These are phyloP conservation scores for Infundibulicybe gibba DNA, from an alignment of 768 basidiomycete species.

Conservation along the genomic window DNA sequence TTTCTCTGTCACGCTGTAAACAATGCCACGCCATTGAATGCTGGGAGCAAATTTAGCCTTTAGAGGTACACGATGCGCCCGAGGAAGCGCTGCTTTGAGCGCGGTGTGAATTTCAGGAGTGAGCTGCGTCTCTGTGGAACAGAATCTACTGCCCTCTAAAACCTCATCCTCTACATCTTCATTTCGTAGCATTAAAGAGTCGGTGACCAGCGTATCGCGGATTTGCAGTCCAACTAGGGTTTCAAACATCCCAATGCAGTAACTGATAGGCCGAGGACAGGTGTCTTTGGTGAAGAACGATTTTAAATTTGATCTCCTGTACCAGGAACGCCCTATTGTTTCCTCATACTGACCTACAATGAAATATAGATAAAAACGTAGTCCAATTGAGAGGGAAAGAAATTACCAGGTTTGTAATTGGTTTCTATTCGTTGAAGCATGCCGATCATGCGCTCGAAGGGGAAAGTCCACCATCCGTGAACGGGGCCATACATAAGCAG, in stretches of 20 bases:
- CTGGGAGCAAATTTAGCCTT: neutral
- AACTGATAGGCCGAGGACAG: too few species aligned
- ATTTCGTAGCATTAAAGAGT: too few species aligned
- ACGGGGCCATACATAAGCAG: constrained; percentile 26
- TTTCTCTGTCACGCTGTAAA: constrained; percentile 4
- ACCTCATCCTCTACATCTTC: too few species aligned
- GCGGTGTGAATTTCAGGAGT: neutral
- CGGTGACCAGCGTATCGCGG: too few species aligned
- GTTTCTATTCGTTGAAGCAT: constrained; percentile 26
- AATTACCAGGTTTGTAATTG: constrained; percentile 20
- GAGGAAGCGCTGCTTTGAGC: neutral
- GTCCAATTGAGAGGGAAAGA: neutral
- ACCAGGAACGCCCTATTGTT: constrained; percentile 9
- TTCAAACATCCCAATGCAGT: neutral
- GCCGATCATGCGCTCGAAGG: constrained; percentile 32
- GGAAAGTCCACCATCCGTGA: constrained; percentile 34
- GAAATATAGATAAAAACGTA: neutral
- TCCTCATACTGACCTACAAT: constrained; percentile 7
- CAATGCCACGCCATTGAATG: constrained; percentile 1
- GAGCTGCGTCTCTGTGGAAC: too few species aligned
- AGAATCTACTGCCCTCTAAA: too few species aligned
- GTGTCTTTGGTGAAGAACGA: constrained; percentile 9
- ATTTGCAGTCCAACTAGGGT: too few species aligned
- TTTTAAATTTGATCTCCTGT: constrained; percentile 9
- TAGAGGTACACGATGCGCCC: neutral